Base-by-base conservation (phyloP, 192 early-diverging fungal species). In the Umbelopsis sp. region DNA sequence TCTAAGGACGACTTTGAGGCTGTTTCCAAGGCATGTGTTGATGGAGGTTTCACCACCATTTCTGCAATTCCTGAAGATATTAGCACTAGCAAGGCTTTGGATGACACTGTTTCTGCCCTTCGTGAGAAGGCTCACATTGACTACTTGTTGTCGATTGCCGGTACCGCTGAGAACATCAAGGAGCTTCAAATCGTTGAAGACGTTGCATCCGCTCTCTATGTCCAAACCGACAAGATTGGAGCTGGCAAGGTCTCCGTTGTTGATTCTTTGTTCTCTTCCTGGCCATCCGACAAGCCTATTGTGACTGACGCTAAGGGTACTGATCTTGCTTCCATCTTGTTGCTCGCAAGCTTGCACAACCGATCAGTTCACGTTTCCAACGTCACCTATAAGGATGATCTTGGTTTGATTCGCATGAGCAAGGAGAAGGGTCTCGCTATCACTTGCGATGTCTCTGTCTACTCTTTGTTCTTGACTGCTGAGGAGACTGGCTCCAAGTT, bases 391-490 rank as follows among this genome's bases (percentile, higher is more conserved):
- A 79, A 82, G 37, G 91, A 92, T 27, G 97, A 99, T 68, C 84
- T 99, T 58, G 87, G 84, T 11, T 85, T 99, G 69, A 93, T 99
- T 51, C 81, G 82, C 18, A 87, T 97, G 71, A 89, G 86, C 71
- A 97, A 96, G 80, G 87, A 94, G 33, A 93, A 93, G 64, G 95
- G 93, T 10, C 80, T 95, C 13, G 71, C 80, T 27, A 93, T 97
- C 49, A 96, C 95, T 7, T 99, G 96, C 83, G 97, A 98, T 77
- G 94, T 97, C n/a, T 85, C 89, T 18, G 89, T 97, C 7, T 90
- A 91, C 72, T 80, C 88, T n/a, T 82, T 99, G 47, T 96, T 97
- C 82, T 81, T 92, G 64, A 82, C 86, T 9, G 80, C 74, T 5
- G 84, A 84, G 41, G 66, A 65, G 25, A 75, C 77, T 65, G 74